Evolutionary conservation across 352 stramenopile genomes (phyloP).

Genomic region (Globisporangium cederbergense): DNA sequence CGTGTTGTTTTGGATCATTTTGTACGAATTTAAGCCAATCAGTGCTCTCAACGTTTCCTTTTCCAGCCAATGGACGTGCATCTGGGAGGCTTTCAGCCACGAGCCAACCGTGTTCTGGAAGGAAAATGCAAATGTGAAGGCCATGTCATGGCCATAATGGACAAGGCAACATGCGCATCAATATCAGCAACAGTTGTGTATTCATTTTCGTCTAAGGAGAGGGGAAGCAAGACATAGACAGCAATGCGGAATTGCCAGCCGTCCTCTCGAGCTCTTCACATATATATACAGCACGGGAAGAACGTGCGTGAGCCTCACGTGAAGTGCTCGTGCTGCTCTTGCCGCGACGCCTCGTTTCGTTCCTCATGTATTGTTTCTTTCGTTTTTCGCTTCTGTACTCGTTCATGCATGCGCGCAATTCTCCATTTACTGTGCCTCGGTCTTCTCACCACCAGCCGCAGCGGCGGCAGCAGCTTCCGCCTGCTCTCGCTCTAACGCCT

Average conservation of each 20-base stretch:
- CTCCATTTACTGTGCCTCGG: slow-evolving; percentile 2
- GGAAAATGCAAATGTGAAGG: slow-evolving; percentile 4
- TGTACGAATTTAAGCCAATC: slow-evolving; percentile 12
- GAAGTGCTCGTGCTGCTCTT: neutral
- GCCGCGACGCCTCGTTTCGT: slow-evolving; percentile 13
- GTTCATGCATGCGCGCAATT: neutral
- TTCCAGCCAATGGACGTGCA: neutral
- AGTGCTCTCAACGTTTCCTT: neutral
- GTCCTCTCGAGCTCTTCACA: neutral
- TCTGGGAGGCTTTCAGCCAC: neutral
- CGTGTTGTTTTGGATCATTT: no score
- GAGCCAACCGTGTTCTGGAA: slow-evolving; percentile 11
- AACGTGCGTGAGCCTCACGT: neutral
- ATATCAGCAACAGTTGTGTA: neutral
- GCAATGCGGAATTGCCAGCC: neutral
- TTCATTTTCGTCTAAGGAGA: slow-evolving; percentile 4
- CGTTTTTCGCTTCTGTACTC: neutral
- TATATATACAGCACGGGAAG: neutral
- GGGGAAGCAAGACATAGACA: neutral
- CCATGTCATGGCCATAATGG: neutral
- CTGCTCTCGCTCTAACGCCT: slow-evolving; percentile 61
- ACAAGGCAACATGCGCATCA: neutral
- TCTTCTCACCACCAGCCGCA: slow-evolving; percentile 22
- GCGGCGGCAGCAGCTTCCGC: slow-evolving; percentile 16
- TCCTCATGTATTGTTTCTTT: neutral